Evolutionary conservation across 2,329 filamentous ascomycete genomes (phyloP), one percentile per base, ranked within the genome.

Genomic region (Ceratocystiopsis minuta): DNA sequence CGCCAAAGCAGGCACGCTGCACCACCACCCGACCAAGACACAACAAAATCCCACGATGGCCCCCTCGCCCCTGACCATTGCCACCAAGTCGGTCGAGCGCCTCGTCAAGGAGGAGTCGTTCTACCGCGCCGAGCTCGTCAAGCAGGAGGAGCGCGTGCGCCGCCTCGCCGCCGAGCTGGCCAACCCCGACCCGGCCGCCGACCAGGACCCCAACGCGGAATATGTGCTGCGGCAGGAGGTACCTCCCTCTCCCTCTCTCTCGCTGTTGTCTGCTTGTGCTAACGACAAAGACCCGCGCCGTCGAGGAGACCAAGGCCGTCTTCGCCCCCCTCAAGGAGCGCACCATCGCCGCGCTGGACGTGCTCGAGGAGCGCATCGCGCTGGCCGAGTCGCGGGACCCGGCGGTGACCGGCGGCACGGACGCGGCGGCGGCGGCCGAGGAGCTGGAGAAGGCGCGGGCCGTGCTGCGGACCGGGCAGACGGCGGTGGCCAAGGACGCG

Each of bases 41-140:
- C 32, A 34, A 34, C 15, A 37, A 24, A 4, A 16, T 16, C 18
- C 18, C n/a, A 31, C 24, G 37, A 40, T 28, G 4, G 70, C 84
- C 31, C 81, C 82, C 37, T 77, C 78, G 1, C 71, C 78, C 51
- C 75, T 95, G 57, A 61, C 74, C 53, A 90, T 95, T 55, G 77
- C 80, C 37, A 90, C 83, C 18, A 74, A 78, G 47, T 76, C 84
- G 16, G 75, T 96, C 50, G 68, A 72, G 52, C 84, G 90, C 45
- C 73, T 96, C 38, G 74, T 94, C 50, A 95, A 93, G 61, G 90
- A 98, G 60, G 84, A 95, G 60, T 67, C 72, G 34, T 88, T 79
- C 53, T 96, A 98, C 64, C 80, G 87, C 66, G 80, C 80, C 56
- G 90, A 98, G 60, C 70, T 87, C 16, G 65, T 71, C 48, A 67